Conservation (phyloP, 1,284 basidiomycete genomes). For the Ganoderma sinense region DNA sequence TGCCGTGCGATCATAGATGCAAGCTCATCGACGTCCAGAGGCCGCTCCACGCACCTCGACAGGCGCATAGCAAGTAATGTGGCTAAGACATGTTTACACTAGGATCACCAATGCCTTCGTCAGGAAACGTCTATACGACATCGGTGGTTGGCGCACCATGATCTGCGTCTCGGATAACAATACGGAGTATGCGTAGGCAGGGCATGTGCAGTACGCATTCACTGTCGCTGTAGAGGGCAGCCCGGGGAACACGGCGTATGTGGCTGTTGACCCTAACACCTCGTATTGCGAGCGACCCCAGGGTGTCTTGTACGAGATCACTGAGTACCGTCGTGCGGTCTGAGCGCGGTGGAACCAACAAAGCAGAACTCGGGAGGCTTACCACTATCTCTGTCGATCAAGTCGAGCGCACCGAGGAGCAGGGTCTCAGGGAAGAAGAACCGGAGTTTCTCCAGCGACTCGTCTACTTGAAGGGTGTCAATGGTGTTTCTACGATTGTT, state of each 20-base stretch:
- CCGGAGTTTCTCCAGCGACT: constrained; percentile 59
- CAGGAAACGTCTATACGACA: neutral
- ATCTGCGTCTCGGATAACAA: constrained; percentile 63
- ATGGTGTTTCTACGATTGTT: neutral
- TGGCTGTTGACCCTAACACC: constrained; percentile 69
- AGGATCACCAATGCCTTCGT: neutral
- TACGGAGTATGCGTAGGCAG: constrained; percentile 71
- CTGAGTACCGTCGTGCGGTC: constrained; percentile 42
- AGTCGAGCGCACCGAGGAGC: constrained; percentile 72
- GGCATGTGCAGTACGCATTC: constrained; percentile 72
- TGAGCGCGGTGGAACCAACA: neutral
- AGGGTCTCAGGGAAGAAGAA: constrained; percentile 67
- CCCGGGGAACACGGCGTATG: constrained; percentile 66
- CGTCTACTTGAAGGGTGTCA: constrained; percentile 53
- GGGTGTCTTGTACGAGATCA: constrained; percentile 64
- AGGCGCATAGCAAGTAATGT: constrained; percentile 63
- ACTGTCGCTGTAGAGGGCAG: constrained; percentile 45
- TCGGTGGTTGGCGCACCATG: constrained; percentile 54
- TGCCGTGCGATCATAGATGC: constrained; percentile 35
- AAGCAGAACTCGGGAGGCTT: constrained; percentile 17
- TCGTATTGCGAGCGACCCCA: constrained; percentile 68
- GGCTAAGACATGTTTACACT: constrained; percentile 86
- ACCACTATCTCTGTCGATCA: constrained; percentile 74
- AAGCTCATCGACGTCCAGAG: constrained; percentile 55
- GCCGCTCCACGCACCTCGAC: constrained; percentile 56